Base-by-base conservation (phyloP, 306 rosid species). In the Pachyrhizus erosus region DNA sequence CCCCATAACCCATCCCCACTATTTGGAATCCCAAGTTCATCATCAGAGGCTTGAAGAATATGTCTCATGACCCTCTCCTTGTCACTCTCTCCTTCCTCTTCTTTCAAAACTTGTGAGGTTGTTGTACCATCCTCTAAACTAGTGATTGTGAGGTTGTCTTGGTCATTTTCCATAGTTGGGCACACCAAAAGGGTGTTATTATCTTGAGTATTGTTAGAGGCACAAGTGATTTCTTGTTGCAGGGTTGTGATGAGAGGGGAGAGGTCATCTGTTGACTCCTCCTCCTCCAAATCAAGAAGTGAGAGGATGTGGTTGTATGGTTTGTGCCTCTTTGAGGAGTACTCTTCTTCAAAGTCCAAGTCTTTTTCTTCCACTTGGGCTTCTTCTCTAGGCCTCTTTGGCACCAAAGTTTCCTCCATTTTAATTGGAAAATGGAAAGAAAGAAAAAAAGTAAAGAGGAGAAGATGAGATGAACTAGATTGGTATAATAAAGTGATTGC, bases 31-130 rank as follows among this genome's bases (percentile, higher is more conserved):
- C 98, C 98, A 20, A 94, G 94, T 81, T 94, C 97, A 60, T 92
- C 98, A 62, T 94, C 98, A 0, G 98, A 92, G 64, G 98, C 98
- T 75, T 94, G 91, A 0, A 92, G 90, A 48, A 94, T 97, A 43
- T 86, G 97, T 51, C 93, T 89, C 91, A 92, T 91, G 0, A 90
- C 94, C 51, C 77, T 90, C 49, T 84, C 94, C 20, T 83, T 85
- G 1, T 94, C 97, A 9, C 77, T 84, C 11, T 73, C 90, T 21
- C 82, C 89, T n/a, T 84, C 89, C 12, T 81, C 91, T 21, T 51
- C 90, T 42, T 87, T 86, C 52, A 62, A 69, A 10, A 51, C 51
- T 34, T 39, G 66, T 58, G 64, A 39, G 12, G 83, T 13, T 0
- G 83, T 0, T 33, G 85, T 76, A 18, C 58, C 48, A 0, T 71